These are phyloP conservation scores for Choiromyces venosus DNA, from an alignment of 495 filamentous ascomycete genomes.

Conservation along the genomic window DNA sequence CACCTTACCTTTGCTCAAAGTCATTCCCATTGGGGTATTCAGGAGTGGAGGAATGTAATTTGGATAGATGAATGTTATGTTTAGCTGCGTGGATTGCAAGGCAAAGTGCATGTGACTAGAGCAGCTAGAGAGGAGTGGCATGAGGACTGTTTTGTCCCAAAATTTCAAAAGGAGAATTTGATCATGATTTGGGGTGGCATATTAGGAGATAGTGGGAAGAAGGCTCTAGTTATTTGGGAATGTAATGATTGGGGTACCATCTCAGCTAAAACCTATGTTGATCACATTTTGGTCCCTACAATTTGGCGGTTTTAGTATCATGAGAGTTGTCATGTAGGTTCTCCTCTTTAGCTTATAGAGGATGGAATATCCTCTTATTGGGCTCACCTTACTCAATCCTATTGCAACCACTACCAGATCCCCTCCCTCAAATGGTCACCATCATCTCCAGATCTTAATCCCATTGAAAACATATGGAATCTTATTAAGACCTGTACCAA, in stretches of 20 bases:
- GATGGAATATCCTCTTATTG: conserved; percentile 12
- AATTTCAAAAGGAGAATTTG: conserved; percentile 10
- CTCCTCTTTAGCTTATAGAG: conserved; percentile 11
- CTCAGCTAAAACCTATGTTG: conserved; percentile 4
- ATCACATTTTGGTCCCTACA: conserved; percentile 2
- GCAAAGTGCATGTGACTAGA: conserved; percentile 4
- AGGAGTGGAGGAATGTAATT: conserved; percentile 18
- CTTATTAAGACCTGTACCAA: not conserved
- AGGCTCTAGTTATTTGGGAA: conserved; percentile 11
- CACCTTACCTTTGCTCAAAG: not conserved
- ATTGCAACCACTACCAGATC: conserved; percentile 5
- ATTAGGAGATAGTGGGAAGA: not conserved
- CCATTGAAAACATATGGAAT: conserved; percentile 6
- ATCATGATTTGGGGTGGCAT: conserved; percentile 11
- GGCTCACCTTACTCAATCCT: not conserved
- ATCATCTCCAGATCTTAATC: not conserved
- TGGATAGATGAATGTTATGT: conserved; percentile 19
- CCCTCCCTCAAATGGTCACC: conserved; percentile 4
- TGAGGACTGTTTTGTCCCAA: conserved; percentile 12
- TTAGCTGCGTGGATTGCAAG: not conserved
- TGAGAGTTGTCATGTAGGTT: not conserved
- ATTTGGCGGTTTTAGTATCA: conserved; percentile 12
- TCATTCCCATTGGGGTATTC: conserved; percentile 9
- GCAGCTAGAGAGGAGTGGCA: not conserved
- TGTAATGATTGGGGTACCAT: conserved; percentile 14